Base-by-base conservation (phyloP, 2,329 filamentous ascomycete genomes). In the Ophiostoma sp. region DNA sequence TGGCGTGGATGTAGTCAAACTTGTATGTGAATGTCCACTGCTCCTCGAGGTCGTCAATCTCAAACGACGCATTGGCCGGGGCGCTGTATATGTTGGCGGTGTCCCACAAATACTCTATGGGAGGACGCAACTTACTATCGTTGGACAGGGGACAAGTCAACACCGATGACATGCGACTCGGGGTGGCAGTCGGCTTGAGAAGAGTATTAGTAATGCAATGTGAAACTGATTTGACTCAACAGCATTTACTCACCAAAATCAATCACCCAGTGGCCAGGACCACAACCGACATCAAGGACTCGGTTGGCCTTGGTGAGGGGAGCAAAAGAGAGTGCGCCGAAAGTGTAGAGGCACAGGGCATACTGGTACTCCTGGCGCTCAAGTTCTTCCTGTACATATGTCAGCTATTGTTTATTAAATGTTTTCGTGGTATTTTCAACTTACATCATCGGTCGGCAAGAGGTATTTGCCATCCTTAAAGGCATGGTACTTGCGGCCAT, bases 271-370 rank as follows among this genome's bases (percentile, higher is more conserved):
- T 76, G 77, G 8, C 79, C 85, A 9, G 85, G 85, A 11, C 85
- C 86, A 3, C 86, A 87, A 1, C 86, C 86, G 22, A 87, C 79
- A 76, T 87, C 86, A n/a, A 87, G 79, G 25, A 83, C 82, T 42
- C 83, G 79, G 69, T 82, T 81, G 0, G 82, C 80, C 15, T 81
- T 80, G 3, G 80, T 76, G 19, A 87, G 76, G 0, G 86, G 86
- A 2, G 86, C 82, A 68, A 85, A 81, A 75, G 82, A 82, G 57
- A 80, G 81, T 55, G 84, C 84, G 68, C 81, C 81, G 71, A 85
- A 84, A 0, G 83, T 83, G 73, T 85, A 77, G 5, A 81, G 81
- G 73, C 84, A 83, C 31, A 80, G 72, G 28, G 79, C 76, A 71
- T 84, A 83, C 70, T 82, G 80, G 70, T 81, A 80, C 59, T 79